Evolutionary conservation across 305 asterid species (phyloP), one percentile per base, ranked within the genome.

Genomic region (Andrographis paniculata): DNA sequence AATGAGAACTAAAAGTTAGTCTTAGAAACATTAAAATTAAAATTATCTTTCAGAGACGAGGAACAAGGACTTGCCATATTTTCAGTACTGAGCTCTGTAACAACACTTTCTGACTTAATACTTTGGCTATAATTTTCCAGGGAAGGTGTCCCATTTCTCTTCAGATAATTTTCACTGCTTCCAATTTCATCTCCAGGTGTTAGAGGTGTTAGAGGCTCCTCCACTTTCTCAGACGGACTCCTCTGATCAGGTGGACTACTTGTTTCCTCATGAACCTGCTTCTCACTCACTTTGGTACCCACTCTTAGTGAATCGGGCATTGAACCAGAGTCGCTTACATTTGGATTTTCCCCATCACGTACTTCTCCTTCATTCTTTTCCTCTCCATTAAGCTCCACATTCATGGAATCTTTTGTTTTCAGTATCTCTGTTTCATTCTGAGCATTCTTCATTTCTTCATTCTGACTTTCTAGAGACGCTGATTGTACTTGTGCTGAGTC

Each of bases 61-160:
- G 63, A 52, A 44, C n/a, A 40, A 20, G 52, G 53, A 52, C 65
- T 46, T 71, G 69, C 89, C 74, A 60, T 74, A 61, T 69, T 79
- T 62, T 64, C 87, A 59, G 76, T 51, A 68, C 68, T 66, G 45
- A 68, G 58, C 48, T 73, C 77, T 30, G 74, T 56, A 48, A 67
- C 67, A 63, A 61, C 45, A 47, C 67, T 71, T 41, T 64, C 83
- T 15, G 76, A 60, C 58, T 67, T 67, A 21, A 33, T 43, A 53
- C 44, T 30, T 17, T 36, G 52, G 60, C 60, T 67, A 58, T 76
- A 75, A 53, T 63, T 55, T 53, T 57, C 59, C 24, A 22, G 14
- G 64, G 82, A 52, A 52, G 65, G 57, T 59, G 52, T 66, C 61
- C 55, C 71, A 48, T 24, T 48, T 50, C 63, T 73, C 62, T 62